Evolutionary conservation across 164 flowering plant genomes (phyloP).

Genomic region (Berberis vulgaris): DNA sequence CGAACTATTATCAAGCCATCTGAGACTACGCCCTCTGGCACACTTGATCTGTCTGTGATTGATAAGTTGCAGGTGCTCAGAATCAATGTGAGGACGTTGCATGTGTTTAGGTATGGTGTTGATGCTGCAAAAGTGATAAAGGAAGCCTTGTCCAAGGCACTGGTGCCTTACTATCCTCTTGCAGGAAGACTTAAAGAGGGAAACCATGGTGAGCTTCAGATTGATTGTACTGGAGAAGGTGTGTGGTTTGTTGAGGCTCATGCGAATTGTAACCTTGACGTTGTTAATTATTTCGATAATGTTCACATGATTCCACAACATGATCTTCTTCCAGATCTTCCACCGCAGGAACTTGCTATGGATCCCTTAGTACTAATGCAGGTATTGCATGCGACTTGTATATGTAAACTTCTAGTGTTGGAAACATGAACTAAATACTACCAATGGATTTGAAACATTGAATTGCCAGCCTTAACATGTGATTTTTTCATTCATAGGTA

Average conservation of each 20-base stretch:
- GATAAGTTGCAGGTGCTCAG: conserved; percentile 35
- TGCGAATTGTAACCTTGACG: conserved; percentile 29
- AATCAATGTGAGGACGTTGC: conserved; percentile 37
- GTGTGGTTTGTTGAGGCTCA: conserved; percentile 51
- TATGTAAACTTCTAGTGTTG: no score
- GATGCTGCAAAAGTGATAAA: conserved; percentile 25
- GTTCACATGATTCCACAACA: conserved; percentile 16
- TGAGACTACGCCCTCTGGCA: conserved; percentile 27
- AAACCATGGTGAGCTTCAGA: conserved; percentile 17
- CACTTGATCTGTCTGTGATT: conserved; percentile 36
- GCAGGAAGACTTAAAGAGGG: conserved; percentile 43
- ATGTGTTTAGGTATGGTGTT: conserved; percentile 35
- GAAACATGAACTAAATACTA: neutral
- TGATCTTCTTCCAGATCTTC: conserved; percentile 33
- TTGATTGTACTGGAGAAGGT: conserved; percentile 43
- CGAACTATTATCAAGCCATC: conserved; percentile 26
- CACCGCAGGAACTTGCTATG: conserved; percentile 8
- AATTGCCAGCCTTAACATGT: neutral
- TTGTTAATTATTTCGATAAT: conserved; percentile 28
- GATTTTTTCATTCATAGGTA: neutral
- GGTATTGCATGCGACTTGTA: conserved; percentile 14
- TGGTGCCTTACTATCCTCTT: conserved; percentile 62
- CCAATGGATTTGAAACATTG: neutral
- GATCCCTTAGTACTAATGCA: conserved; percentile 54
- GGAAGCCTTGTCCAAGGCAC: conserved; percentile 42